These are phyloP conservation scores for Tylopilus plumbeoviolaceoides DNA, from an alignment of 768 basidiomycete species.

Conservation along the genomic window DNA sequence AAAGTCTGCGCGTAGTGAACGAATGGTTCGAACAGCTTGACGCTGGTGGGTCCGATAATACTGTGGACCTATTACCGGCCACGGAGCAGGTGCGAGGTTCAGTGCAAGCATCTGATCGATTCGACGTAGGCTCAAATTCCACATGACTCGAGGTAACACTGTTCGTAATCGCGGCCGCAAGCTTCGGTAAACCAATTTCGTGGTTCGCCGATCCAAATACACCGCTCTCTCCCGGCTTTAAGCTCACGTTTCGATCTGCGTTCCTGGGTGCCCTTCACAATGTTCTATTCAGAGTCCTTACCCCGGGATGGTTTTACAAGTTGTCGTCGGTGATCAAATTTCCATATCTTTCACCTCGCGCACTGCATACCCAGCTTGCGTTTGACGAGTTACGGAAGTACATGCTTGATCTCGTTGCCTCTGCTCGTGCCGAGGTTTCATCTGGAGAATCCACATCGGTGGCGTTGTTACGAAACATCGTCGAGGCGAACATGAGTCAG, in stretches of 20 bases:
- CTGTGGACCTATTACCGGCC: constrained; percentile 11
- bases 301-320: constrained; percentile 33
- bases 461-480: constrained; percentile 42
- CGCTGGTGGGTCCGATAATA: constrained; percentile 12
- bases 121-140: background rate
- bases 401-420: constrained; percentile 39
- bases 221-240: constrained; percentile 27
- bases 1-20: constrained; percentile 36
- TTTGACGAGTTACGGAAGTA: constrained; percentile 38
- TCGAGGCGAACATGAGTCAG: constrained; percentile 44
- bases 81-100: constrained; percentile 13
- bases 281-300: constrained; percentile 28
- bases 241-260: constrained; percentile 37
- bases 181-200: constrained; percentile 37
- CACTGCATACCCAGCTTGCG: constrained; percentile 26
- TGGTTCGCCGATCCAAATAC: constrained; percentile 30
- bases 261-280: constrained; percentile 18
- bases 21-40: constrained; percentile 45
- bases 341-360: constrained; percentile 33
- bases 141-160: constrained; percentile 29
- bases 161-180: constrained; percentile 38
- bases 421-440: constrained; percentile 35
- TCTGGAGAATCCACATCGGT: constrained; percentile 21
- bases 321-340: constrained; percentile 25
- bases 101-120: background rate